These are phyloP conservation scores for Cubamyces sp. DNA, from an alignment of 768 basidiomycete species.

Conservation along the genomic window DNA sequence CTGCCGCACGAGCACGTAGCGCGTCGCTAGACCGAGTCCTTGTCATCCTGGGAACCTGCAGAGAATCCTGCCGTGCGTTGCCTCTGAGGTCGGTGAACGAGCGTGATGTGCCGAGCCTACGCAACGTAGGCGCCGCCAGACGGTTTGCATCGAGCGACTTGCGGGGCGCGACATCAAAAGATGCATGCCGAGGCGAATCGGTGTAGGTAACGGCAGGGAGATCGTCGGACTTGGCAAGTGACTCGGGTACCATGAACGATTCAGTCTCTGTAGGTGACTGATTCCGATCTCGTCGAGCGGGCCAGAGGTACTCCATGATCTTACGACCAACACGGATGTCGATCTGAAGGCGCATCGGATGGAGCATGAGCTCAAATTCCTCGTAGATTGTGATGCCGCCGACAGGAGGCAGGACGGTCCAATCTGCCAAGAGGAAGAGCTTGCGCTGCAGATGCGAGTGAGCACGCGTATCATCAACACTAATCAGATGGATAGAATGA, in stretches of 20 bases:
- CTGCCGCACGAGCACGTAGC: constrained; percentile 33
- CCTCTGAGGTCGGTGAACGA: constrained; percentile 71
- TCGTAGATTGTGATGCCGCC: constrained; percentile 93
- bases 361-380: constrained; percentile 76
- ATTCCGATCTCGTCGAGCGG: constrained; percentile 53
- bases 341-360: constrained; percentile 85
- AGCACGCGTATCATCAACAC: constrained; percentile 8
- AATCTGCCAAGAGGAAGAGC: constrained; percentile 75
- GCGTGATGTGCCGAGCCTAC: constrained; percentile 60
- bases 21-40: constrained; percentile 39
- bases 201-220: constrained; percentile 21
- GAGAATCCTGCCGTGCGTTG: constrained; percentile 41
- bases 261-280: constrained; percentile 28
- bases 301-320: constrained; percentile 91
- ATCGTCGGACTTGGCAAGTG: constrained; percentile 5
- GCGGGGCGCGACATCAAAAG: constrained; percentile 31
- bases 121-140: constrained; percentile 46
- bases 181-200: constrained; percentile 29
- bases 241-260: constrained; percentile 19
- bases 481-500: constrained; percentile 8
- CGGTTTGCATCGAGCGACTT: constrained; percentile 38
- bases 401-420: constrained; percentile 87
- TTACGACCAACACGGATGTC: constrained; percentile 80
- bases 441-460: constrained; percentile 49
- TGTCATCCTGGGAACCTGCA: constrained; percentile 35